These are phyloP conservation scores for Penicillium thymicola DNA, from an alignment of 2,329 filamentous ascomycete genomes.

Conservation along the genomic window DNA sequence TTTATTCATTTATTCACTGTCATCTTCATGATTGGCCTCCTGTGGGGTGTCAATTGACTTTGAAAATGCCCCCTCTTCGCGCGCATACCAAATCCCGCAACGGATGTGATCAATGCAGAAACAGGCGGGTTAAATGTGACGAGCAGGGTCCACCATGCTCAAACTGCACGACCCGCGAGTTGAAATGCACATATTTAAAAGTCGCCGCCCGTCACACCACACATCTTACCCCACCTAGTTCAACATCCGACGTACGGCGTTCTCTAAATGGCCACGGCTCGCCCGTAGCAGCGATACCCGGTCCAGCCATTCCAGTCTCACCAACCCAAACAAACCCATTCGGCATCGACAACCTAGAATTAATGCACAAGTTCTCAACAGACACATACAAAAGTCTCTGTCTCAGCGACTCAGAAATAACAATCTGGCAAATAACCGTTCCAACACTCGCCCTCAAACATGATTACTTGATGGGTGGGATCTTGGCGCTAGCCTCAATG, in stretches of 20 bases:
- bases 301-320: neutral
- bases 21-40: conserved; percentile 3
- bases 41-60: neutral
- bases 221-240: neutral
- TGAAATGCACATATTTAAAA: conserved; percentile 24
- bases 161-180: conserved; percentile 28
- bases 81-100: conserved; percentile 25
- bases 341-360: conserved; percentile 41
- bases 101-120: conserved; percentile 24
- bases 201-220: conserved; percentile 8
- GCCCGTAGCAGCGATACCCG: neutral
- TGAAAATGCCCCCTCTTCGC: conserved; percentile 15
- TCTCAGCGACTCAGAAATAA: conserved; percentile 21
- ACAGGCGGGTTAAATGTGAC: conserved; percentile 29
- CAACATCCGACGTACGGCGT: neutral
- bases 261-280: neutral
- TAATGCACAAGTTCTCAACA: conserved; percentile 51
- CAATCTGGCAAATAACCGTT: conserved; percentile 33
- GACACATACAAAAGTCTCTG: conserved; percentile 43
- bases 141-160: conserved; percentile 31
- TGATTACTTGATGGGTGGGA: conserved; percentile 36
- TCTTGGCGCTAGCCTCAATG: conserved; percentile 37
- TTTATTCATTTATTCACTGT: neutral
- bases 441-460: conserved; percentile 35
- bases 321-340: conserved; percentile 1